Evolutionary conservation across 305 asterid genomes (phyloP), one percentile per base, ranked within the genome.

Genomic region (Fraxinus ornus): DNA sequence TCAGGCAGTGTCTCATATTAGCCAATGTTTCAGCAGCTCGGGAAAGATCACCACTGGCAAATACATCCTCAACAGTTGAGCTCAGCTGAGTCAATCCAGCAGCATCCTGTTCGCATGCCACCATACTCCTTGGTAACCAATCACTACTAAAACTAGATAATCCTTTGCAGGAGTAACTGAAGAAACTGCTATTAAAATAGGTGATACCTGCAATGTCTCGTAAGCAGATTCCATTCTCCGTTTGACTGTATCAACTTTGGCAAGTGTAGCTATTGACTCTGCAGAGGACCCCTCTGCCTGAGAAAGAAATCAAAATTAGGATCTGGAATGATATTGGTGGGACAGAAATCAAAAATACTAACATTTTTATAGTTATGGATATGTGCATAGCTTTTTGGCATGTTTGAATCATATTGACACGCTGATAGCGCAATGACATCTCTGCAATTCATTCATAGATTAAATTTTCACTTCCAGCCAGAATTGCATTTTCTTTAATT

Each of bases 41-140:
- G 13, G 98, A 97, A 86, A 97, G 99, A 90, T 97, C 98, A 21
- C 98, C 98, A 82, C 97, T 97, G 72, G 99, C 87, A 88, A 97
- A 97, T 75, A 97, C 99, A 86, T 97, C 99, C 90, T 97, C 99
- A 81, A 97, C 99, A 15, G 98, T 97, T n/a, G 97, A 94, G 87
- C 99, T 94, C 86, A 97, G 83, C 87, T 97, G 98, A 33, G 98
- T 91, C 88, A 97, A 89, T 39, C 98, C 99, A 19, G 99, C 99
- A 84, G 98, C 98, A 87, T 97, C 99, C 99, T 94, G 87, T 74
- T 75, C 82, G 86, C 36, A 28, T 66, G 74, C 81, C 76, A 75
- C 82, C 79, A 80, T 78, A 75, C 78, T 75, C 75, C 73, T 82
- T 80, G 81, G 36, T 78, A 15, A 57, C 77, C 81, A 13, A 80